Conservation (phyloP, 1,284 basidiomycete genomes). For the Rhodotorula sp. region DNA sequence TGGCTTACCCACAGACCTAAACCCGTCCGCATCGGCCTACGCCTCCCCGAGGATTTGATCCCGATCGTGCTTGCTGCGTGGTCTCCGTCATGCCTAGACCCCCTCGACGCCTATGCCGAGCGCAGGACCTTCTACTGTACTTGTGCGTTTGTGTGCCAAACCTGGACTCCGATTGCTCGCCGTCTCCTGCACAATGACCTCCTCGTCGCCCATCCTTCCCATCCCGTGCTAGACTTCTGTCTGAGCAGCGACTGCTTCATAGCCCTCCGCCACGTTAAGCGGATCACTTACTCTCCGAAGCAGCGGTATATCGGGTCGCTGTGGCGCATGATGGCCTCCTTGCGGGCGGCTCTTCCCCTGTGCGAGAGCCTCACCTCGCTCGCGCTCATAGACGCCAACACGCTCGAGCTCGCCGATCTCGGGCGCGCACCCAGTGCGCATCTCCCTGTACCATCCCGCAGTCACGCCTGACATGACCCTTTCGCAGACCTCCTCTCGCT, state of each 20-base stretch:
- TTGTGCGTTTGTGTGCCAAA: slow-evolving; percentile 2
- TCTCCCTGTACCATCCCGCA: background rate
- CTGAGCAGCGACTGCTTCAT: background rate
- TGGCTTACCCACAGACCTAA: background rate
- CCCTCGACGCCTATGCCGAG: background rate
- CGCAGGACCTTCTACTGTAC: slow-evolving; percentile 1
- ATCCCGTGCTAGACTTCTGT: background rate
- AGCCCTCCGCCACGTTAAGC: background rate
- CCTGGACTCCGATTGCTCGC: background rate
- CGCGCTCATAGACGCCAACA: background rate
- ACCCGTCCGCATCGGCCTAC: background rate
- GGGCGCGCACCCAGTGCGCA: background rate
- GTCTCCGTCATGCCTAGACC: background rate
- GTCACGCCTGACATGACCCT: background rate
- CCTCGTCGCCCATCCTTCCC: background rate
- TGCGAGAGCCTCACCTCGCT: slow-evolving; percentile 6
- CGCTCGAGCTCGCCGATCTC: background rate
- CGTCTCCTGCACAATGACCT: background rate
- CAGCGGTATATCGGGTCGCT: background rate
- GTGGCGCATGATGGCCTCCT: background rate
- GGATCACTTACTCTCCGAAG: background rate
- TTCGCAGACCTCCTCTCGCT: background rate
- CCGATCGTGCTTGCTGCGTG: background rate
- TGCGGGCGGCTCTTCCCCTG: background rate
- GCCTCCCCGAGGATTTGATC: slow-evolving; percentile 6